Conservation (phyloP, 2,329 filamentous ascomycete genomes). For the Dactylellina leptospora region DNA sequence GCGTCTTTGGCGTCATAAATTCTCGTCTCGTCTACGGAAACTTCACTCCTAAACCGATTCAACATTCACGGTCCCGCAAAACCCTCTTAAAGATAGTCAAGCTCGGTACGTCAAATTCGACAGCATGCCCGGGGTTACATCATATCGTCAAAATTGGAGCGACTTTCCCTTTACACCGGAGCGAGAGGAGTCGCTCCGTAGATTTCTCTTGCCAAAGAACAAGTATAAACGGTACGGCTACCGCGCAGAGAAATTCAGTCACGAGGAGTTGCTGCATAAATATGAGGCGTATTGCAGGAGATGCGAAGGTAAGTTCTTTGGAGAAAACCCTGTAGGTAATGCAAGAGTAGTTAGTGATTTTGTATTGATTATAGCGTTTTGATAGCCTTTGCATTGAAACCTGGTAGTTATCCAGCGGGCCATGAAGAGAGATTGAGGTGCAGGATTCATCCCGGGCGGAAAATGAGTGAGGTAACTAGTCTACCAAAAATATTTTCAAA, state of each 20-base stretch:
- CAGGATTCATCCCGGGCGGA: conserved; percentile 30
- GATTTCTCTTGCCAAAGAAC: conserved; percentile 21
- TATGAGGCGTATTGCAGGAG: conserved; percentile 35
- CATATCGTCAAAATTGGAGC: conserved; percentile 17
- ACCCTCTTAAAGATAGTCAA: too few species aligned
- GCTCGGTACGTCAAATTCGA: background rate
- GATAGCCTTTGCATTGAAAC: conserved; percentile 44
- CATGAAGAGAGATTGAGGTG: conserved; percentile 27
- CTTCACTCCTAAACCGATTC: too few species aligned
- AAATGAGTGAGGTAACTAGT: conserved; percentile 20
- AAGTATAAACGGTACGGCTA: conserved; percentile 44
- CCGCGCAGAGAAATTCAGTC: conserved; percentile 21
- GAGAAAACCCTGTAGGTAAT: background rate
- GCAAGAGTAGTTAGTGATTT: too few species aligned
- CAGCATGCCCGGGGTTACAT: conserved; percentile 30
- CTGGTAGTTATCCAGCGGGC: background rate
- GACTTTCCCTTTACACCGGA: conserved; percentile 28
- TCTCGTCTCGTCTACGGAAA: too few species aligned
- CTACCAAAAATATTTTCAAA: background rate
- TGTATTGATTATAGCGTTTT: too few species aligned
- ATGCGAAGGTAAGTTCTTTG: conserved; percentile 35
- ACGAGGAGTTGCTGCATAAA: conserved; percentile 35
- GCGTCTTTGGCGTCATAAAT: conserved; percentile 19
- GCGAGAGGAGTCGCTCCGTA: conserved; percentile 9
- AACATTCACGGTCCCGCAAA: too few species aligned